Percentiles rank a stretch among this genome's conserved stretches.
Conservation (phyloP, 345 rosid genomes). For the Hibiscus tridactylites region DNA sequence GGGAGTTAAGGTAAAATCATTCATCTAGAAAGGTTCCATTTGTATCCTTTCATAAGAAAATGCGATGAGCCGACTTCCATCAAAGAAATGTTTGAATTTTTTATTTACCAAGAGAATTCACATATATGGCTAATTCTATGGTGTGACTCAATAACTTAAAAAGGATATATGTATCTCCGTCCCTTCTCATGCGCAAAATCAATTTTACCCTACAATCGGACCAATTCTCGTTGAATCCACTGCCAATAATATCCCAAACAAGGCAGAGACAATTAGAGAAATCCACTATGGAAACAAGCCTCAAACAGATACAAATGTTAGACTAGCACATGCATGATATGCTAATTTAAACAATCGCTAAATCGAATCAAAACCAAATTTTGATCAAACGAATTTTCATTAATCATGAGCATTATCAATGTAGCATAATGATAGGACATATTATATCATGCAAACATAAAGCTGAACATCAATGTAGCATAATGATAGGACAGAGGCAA, state of each 20-base stretch:
- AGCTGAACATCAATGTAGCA: not conserved
- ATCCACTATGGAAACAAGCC: not conserved
- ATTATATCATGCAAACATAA: not conserved
- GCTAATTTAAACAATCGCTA: too few relatives aligned
- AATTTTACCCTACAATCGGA: constrained; percentile 16
- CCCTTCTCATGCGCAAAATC: constrained; percentile 42
- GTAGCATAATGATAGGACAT: not conserved
- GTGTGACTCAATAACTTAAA: not conserved
- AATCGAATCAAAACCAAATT: not conserved
- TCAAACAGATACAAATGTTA: constrained; percentile 16
- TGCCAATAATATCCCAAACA: constrained; percentile 7
- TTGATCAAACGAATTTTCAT: not conserved
- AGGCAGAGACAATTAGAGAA: not conserved
- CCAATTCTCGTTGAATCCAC: constrained; percentile 38
- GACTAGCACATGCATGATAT: not conserved
- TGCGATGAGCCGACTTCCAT: not conserved
- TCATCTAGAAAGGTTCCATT: not conserved
- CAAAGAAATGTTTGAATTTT: not conserved
- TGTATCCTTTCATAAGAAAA: not conserved
- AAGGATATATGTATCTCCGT: constrained; percentile 54
- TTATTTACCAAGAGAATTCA: not conserved
- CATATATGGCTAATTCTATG: not conserved
- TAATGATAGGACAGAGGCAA: not conserved
- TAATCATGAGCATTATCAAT: not conserved
- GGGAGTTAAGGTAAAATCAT: not conserved